Conservation (phyloP, 192 early-diverging fungal species). For the Pecoramyces ruminantium region DNA sequence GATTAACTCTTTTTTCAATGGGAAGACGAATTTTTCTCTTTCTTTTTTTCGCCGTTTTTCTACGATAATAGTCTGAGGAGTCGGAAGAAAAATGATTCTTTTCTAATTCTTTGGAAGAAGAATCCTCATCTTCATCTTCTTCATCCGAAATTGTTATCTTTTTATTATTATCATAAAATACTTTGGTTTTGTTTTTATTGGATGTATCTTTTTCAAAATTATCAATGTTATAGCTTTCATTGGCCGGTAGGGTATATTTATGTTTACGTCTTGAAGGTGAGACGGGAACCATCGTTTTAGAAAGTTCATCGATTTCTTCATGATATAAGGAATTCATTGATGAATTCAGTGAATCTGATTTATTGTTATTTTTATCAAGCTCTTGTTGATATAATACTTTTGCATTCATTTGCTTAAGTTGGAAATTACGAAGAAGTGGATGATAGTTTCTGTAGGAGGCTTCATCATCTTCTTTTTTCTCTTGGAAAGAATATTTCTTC, state of each 20-base stretch:
- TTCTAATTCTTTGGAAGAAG: background rate
- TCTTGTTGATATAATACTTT: background rate
- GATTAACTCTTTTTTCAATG: background rate
- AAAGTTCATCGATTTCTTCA: background rate
- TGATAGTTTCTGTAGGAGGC: background rate
- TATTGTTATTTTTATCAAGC: background rate
- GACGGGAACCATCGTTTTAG: background rate
- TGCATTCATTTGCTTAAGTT: background rate
- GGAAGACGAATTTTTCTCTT: background rate
- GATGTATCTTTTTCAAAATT: background rate
- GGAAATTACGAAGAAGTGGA: background rate
- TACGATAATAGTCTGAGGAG: background rate
- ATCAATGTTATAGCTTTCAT: background rate
- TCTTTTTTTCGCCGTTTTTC: background rate
- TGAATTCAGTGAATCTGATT: background rate
- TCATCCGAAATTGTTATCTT: background rate
- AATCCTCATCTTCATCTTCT: background rate
- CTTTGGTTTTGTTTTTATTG: background rate
- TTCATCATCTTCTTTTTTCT: background rate
- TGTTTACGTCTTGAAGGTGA: background rate
- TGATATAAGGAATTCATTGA: background rate
- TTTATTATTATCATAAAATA: background rate
- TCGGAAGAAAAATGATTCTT: background rate
- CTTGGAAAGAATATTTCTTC: background rate
- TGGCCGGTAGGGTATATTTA: background rate